phyloP scores from a whole-genome alignment of 495 filamentous ascomycete species.

The Cercophora newfieldiana region DNA sequence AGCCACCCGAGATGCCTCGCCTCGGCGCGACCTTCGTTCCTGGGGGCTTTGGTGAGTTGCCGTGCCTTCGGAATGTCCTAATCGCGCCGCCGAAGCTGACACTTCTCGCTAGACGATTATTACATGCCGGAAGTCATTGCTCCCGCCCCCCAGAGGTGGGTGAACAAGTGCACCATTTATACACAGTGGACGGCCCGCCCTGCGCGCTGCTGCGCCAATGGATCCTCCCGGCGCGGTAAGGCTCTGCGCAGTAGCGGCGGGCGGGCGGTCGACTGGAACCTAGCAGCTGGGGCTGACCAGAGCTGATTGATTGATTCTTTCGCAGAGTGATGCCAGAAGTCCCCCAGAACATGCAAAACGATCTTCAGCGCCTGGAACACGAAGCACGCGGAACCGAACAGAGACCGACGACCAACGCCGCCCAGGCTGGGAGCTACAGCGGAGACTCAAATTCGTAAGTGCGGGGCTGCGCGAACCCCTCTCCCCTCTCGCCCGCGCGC shows the following conservation, averaged over 20 bases:
- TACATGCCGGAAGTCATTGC: constrained; percentile 64
- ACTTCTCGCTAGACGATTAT: too few species aligned
- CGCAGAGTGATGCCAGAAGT: constrained; percentile 60
- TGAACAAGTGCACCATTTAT: constrained; percentile 13
- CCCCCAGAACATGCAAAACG: constrained; percentile 81
- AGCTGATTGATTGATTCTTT: constrained; percentile 17
- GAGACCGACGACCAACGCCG: constrained; percentile 35
- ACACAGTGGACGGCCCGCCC: constrained; percentile 11
- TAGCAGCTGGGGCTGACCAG: constrained; percentile 23
- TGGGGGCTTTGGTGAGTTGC: constrained; percentile 75
- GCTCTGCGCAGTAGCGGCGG: constrained; percentile 10
- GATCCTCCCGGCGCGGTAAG: constrained; percentile 13
- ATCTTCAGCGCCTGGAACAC: constrained; percentile 84
- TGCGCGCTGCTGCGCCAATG: constrained; percentile 5
- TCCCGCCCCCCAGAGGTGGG: constrained; percentile 88
- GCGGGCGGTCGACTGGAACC: constrained; percentile 22
- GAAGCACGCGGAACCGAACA: constrained; percentile 59
- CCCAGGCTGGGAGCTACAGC: constrained; percentile 21
- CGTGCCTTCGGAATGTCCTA: too few species aligned
- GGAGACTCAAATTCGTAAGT: constrained; percentile 32
- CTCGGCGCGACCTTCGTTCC: constrained; percentile 89
- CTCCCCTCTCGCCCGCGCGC: background rate
- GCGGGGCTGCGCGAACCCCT: background rate
- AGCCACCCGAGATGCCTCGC: constrained; percentile 49
- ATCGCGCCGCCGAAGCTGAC: too few species aligned